Conservation (phyloP, 208 protist species). For the Trypanosoma theileri region DNA sequence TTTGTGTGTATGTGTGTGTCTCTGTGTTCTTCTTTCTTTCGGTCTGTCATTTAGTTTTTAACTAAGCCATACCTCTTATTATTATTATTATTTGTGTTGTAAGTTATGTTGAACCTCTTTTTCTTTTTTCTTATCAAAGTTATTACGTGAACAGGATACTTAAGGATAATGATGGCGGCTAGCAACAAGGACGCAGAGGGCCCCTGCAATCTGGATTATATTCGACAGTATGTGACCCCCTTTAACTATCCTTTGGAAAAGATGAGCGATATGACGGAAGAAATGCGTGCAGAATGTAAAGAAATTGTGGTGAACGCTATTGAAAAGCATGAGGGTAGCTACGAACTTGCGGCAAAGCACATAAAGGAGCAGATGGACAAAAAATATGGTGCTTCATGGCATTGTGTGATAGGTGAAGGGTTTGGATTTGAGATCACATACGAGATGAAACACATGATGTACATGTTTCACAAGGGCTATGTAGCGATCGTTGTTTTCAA, state of each 20-base stretch:
- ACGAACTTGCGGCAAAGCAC: conserved; percentile 92
- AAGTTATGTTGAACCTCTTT: background rate
- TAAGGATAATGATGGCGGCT: conserved; percentile 35
- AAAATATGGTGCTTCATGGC: conserved; percentile 93
- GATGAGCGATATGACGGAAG: conserved; percentile 94
- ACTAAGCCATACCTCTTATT: no score
- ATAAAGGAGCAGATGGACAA: conserved; percentile 96
- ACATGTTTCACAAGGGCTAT: conserved; percentile 93
- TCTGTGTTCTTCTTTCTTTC: conserved; percentile 10
- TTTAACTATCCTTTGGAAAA: conserved; percentile 90
- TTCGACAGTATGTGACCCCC: conserved; percentile 68
- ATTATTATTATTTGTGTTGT: background rate
- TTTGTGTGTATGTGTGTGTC: background rate
- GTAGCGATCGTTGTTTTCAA: conserved; percentile 95
- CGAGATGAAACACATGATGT: conserved; percentile 94
- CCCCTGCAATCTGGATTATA: conserved; percentile 79
- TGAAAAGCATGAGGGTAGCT: conserved; percentile 91
- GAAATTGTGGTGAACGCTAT: conserved; percentile 94
- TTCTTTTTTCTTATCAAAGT: conserved; percentile 4
- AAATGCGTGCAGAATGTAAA: conserved; percentile 92
- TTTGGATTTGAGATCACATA: conserved; percentile 95
- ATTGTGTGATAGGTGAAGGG: conserved; percentile 94
- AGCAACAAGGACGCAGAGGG: conserved; percentile 73
- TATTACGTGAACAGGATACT: conserved; percentile 2
- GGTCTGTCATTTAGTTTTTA: conserved; percentile 8